These are phyloP conservation scores for Candolleomyces eurysporus DNA, from an alignment of 768 basidiomycete species.

Conservation along the genomic window DNA sequence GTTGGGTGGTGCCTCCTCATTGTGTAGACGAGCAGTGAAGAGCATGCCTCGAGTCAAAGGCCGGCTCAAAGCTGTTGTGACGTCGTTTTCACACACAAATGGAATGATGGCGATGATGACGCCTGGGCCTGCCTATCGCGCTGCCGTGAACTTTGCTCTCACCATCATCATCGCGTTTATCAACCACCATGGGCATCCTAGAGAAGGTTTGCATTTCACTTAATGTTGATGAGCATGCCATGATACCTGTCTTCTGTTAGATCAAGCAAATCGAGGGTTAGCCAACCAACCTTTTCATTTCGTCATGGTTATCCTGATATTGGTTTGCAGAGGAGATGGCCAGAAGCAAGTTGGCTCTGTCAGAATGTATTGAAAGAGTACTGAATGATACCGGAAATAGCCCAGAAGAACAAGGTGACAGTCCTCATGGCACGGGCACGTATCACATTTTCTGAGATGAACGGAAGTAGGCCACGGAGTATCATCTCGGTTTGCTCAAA, in stretches of 20 bases:
- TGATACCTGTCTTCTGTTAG: slow-evolving; percentile 34
- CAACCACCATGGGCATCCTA: slow-evolving; percentile 76
- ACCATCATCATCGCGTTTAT: slow-evolving; percentile 3
- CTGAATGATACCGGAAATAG: slow-evolving; percentile 32
- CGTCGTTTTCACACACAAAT: slow-evolving; percentile 4
- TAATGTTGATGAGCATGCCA: not conserved
- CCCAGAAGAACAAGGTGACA: slow-evolving; percentile 92
- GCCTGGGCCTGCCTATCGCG: too few species aligned
- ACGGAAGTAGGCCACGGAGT: slow-evolving; percentile 78
- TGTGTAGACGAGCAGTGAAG: slow-evolving; percentile 60
- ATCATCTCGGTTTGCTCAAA: slow-evolving; percentile 90
- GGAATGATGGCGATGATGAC: not conserved
- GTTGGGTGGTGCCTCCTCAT: slow-evolving; percentile 66
- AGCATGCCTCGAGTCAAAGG: slow-evolving; percentile 32
- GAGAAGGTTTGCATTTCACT: slow-evolving; percentile 66
- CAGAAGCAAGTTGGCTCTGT: slow-evolving; percentile 64
- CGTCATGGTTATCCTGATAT: not conserved
- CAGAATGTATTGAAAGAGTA: not conserved
- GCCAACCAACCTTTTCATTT: slow-evolving; percentile 20
- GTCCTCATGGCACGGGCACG: not conserved
- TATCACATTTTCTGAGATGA: slow-evolving; percentile 10
- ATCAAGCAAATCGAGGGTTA: slow-evolving; percentile 95
- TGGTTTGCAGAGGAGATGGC: slow-evolving; percentile 88
- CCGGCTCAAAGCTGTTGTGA: not conserved
- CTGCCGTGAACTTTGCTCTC: not conserved